Evolutionary conservation across 352 stramenopile genomes (phyloP).

Genomic region (Pythium scleroteichum): DNA sequence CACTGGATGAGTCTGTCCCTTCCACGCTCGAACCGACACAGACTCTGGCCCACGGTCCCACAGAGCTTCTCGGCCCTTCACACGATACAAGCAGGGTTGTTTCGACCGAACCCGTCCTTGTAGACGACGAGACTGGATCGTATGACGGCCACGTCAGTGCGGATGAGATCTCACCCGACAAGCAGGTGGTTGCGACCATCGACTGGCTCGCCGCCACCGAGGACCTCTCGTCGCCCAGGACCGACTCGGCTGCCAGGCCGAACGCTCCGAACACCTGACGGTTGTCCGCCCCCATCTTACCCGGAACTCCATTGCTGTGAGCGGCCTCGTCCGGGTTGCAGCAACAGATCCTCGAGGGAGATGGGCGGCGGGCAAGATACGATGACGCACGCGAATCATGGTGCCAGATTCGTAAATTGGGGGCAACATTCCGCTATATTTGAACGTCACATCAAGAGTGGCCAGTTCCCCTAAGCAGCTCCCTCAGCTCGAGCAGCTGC

Average conservation of each 20-base stretch:
- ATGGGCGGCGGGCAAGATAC: not conserved
- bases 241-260: not conserved
- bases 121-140: too few species aligned
- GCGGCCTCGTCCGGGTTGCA: too few species aligned
- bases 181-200: not conserved
- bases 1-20: not conserved
- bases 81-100: too few species aligned
- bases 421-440: not conserved
- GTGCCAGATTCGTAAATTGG: constrained; percentile 3
- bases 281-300: constrained; percentile 1
- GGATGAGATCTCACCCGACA: too few species aligned
- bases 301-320: not conserved
- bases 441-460: not conserved
- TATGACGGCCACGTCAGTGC: too few species aligned
- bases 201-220: constrained; percentile 4
- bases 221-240: not conserved
- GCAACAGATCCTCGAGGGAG: too few species aligned
- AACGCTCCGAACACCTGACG: not conserved
- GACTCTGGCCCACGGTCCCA: too few species aligned
- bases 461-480: constrained; percentile 16
- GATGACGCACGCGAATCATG: not conserved
- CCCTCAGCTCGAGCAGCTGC: too few species aligned
- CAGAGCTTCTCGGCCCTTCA: too few species aligned
- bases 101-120: too few species aligned
- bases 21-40: too few species aligned